Conservation (phyloP, 805 yeast species). For the Ogataea thermomethanolica region DNA sequence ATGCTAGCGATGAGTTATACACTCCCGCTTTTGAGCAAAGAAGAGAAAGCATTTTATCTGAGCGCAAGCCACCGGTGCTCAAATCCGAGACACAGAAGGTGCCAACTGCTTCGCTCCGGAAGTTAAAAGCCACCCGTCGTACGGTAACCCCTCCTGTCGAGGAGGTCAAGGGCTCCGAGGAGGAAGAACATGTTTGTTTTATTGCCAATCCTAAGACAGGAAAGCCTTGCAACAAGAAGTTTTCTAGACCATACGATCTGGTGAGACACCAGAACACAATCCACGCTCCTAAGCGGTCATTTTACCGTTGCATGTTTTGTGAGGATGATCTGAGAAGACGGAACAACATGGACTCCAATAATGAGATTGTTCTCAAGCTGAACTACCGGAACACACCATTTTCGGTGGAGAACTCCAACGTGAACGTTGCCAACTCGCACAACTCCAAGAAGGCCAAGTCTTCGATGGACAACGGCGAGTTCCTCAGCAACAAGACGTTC, state of each 20-base stretch:
- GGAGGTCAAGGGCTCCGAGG: constrained; percentile 14
- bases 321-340: constrained; percentile 58
- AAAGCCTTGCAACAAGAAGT: constrained; percentile 66
- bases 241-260: constrained; percentile 91
- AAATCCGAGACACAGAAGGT: constrained; percentile 17
- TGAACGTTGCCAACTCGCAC: constrained; percentile 31
- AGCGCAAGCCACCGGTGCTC: constrained; percentile 17
- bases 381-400: constrained; percentile 26
- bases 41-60: constrained; percentile 24
- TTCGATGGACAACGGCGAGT: constrained; percentile 26
- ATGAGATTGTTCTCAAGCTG: constrained; percentile 37
- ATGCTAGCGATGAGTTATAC: constrained; percentile 27
- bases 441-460: constrained; percentile 38
- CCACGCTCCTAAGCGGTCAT: constrained; percentile 82
- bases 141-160: constrained; percentile 9
- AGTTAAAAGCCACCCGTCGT: constrained; percentile 15
- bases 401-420: constrained; percentile 30
- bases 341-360: constrained; percentile 41
- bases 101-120: constrained; percentile 22
- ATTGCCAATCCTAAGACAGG: constrained; percentile 60
- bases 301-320: constrained; percentile 84
- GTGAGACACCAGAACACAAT: constrained; percentile 95
- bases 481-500: constrained; percentile 59
- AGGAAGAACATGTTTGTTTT: constrained; percentile 51
- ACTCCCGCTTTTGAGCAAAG: constrained; percentile 31